Evolutionary conservation across 768 basidiomycete species (phyloP).

Genomic region (Boletus subparvulus): DNA sequence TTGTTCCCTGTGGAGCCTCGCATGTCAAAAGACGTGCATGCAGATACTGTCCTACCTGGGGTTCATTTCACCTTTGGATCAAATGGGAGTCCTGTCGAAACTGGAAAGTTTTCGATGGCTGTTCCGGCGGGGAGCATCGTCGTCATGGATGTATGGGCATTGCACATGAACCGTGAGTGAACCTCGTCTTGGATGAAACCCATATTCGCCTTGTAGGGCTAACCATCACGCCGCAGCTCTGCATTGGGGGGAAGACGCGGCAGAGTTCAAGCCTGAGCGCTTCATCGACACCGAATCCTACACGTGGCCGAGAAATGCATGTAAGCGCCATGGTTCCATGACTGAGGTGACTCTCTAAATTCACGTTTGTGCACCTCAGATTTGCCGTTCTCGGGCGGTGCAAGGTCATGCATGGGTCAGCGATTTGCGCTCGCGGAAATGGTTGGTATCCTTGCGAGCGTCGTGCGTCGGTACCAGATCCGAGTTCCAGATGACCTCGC

Average conservation of each 20-base stretch:
- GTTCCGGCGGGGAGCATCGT: constrained; percentile 41
- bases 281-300: constrained; percentile 52
- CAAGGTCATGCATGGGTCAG: constrained; percentile 49
- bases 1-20: constrained; percentile 40
- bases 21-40: constrained; percentile 34
- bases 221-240: constrained; percentile 33
- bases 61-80: constrained; percentile 34
- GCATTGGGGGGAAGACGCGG: constrained; percentile 48
- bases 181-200: not conserved
- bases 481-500: constrained; percentile 38
- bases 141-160: constrained; percentile 41
- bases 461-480: constrained; percentile 44
- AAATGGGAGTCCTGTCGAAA: constrained; percentile 16
- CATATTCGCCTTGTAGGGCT: not conserved
- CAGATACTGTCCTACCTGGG: constrained; percentile 37
- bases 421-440: constrained; percentile 46
- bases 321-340: constrained; percentile 25
- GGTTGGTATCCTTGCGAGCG: constrained; percentile 42
- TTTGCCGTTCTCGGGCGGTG: constrained; percentile 45
- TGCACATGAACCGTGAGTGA: constrained; percentile 47
- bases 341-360: not conserved
- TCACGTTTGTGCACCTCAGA: constrained; percentile 24
- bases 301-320: constrained; percentile 52
- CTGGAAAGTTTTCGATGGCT: constrained; percentile 34
- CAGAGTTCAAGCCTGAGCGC: constrained; percentile 47